Conservation (phyloP, 2,329 filamentous ascomycete genomes). For the Dendryphion nanum region DNA sequence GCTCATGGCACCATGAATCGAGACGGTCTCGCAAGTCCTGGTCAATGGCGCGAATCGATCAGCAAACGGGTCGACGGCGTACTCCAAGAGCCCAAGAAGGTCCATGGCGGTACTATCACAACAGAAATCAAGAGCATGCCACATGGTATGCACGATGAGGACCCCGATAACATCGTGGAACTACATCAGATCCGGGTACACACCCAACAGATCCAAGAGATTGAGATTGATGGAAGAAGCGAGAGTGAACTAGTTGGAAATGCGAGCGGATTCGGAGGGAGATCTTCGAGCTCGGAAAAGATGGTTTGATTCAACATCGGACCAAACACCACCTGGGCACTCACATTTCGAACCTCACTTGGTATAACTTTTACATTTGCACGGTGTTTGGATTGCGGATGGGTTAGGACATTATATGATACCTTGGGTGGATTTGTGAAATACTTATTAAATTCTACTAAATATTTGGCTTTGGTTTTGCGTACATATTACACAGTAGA, state of each 20-base stretch:
- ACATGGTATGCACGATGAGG: background rate
- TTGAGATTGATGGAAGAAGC: constrained; percentile 8
- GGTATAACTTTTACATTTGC: too few relatives aligned
- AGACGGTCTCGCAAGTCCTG: background rate
- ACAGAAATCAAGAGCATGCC: constrained; percentile 8
- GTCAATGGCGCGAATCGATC: background rate
- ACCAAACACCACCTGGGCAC: too few relatives aligned
- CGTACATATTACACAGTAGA: too few relatives aligned
- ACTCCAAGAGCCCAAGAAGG: constrained; percentile 2
- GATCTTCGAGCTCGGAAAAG: too few relatives aligned
- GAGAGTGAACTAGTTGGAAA: background rate
- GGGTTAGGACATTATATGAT: too few relatives aligned
- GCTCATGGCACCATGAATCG: background rate
- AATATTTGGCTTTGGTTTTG: too few relatives aligned
- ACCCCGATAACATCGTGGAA: constrained; percentile 14
- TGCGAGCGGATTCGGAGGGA: too few relatives aligned
- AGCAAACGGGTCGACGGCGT: background rate
- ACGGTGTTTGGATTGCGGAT: too few relatives aligned
- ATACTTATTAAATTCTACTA: too few relatives aligned
- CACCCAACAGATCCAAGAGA: constrained; percentile 11
- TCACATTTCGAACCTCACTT: too few relatives aligned
- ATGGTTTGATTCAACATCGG: too few relatives aligned
- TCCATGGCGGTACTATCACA: constrained; percentile 3
- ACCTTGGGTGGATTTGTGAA: too few relatives aligned
- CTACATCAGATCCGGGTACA: constrained; percentile 17